phyloP scores from a whole-genome alignment of 2,329 filamentous ascomycete species.

The Pleurostoma richardsiae region DNA sequence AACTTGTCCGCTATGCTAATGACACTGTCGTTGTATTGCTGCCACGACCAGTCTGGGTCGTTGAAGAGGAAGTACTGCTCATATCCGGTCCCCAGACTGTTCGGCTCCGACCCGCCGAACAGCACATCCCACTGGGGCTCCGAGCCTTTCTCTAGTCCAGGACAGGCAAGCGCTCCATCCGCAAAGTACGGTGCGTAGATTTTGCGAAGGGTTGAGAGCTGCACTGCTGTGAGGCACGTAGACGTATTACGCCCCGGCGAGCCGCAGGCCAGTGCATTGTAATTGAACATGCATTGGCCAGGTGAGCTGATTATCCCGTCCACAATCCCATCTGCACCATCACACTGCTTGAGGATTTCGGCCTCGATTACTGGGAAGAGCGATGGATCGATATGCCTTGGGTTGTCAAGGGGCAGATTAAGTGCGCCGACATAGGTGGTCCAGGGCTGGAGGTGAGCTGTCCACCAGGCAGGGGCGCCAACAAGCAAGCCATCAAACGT shows the following conservation, averaged over 20 bases:
- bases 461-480: conserved; percentile 33
- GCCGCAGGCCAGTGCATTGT: conserved; percentile 25
- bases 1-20: conserved; percentile 5
- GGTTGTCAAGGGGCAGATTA: conserved; percentile 34
- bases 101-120: conserved; percentile 17
- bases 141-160: conserved; percentile 12
- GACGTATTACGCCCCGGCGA: conserved; percentile 13
- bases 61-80: conserved; percentile 13
- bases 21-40: conserved; percentile 13
- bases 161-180: not conserved
- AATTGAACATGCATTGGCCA: conserved; percentile 25
- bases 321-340: conserved; percentile 32
- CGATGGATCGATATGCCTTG: conserved; percentile 29
- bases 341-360: conserved; percentile 37
- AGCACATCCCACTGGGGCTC: conserved; percentile 19
- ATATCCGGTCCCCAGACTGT: conserved; percentile 17
- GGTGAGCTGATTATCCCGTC: conserved; percentile 37
- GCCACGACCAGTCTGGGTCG: conserved; percentile 12
- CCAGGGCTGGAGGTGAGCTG: conserved; percentile 31
- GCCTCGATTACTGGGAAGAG: conserved; percentile 31
- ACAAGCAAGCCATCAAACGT: conserved; percentile 48
- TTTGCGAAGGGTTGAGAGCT: conserved; percentile 19
- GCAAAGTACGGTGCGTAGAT: conserved; percentile 10
- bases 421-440: conserved; percentile 33
- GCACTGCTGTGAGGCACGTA: conserved; percentile 30